Evolutionary conservation across 495 filamentous ascomycete species (phyloP).

Genomic region (Neurospora terricola): DNA sequence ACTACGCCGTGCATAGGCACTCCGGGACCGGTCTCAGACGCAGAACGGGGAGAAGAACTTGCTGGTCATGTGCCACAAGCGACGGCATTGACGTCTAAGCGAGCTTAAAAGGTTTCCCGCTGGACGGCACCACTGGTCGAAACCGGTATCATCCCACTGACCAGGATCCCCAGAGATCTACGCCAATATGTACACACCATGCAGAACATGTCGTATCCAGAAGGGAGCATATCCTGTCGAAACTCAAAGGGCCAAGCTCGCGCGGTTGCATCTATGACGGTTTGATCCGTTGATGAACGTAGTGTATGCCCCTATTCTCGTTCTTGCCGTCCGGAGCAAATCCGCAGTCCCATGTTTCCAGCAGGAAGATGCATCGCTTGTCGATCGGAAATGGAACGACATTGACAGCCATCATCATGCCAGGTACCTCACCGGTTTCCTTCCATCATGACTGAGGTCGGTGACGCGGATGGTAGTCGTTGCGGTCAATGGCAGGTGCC

Average conservation of each 20-base stretch:
- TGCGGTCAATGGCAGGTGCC: background rate
- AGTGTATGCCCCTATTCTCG: background rate
- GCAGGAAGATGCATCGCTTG: background rate
- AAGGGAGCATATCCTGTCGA: background rate
- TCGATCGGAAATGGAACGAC: background rate
- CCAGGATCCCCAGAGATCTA: background rate
- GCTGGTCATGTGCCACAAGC: slow-evolving; percentile 1
- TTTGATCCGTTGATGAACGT: background rate
- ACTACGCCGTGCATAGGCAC: background rate
- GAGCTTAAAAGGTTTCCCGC: background rate
- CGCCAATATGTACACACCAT: background rate
- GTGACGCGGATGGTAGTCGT: background rate
- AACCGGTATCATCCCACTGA: background rate
- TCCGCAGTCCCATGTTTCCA: background rate
- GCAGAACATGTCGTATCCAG: background rate
- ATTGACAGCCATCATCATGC: background rate
- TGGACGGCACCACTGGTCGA: background rate
- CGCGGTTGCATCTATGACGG: background rate
- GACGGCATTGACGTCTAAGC: background rate
- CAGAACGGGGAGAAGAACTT: background rate
- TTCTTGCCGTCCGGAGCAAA: background rate
- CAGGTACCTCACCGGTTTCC: background rate
- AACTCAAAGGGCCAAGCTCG: background rate
- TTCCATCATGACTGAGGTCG: background rate
- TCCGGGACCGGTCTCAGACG: background rate